Evolutionary conservation across 176 grass and related monocot genomes (phyloP).

Genomic region (Raddia guianensis): DNA sequence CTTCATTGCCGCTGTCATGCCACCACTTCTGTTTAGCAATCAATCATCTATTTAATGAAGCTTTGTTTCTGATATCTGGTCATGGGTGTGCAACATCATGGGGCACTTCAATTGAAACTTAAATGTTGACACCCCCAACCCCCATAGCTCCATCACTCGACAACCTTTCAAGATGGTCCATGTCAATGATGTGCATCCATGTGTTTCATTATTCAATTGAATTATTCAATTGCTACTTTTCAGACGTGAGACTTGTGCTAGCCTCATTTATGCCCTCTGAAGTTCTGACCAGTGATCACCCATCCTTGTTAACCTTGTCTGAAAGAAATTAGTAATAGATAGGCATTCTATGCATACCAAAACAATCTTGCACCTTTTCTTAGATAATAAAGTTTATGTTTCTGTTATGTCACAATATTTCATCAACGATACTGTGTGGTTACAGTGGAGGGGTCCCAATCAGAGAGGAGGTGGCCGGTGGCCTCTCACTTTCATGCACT

Average conservation of each 20-base stretch:
- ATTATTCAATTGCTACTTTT: slow-evolving; percentile 44
- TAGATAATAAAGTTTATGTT: slow-evolving; percentile 4
- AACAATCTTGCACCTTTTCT: neutral
- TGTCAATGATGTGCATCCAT: slow-evolving; percentile 26
- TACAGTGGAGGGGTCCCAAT: slow-evolving; percentile 37
- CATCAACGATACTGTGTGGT: neutral
- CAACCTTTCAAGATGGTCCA: slow-evolving; percentile 42
- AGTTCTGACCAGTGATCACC: neutral
- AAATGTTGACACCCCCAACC: slow-evolving; percentile 34
- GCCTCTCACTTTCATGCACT: slow-evolving; percentile 42
- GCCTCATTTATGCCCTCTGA: slow-evolving; percentile 42
- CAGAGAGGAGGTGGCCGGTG: slow-evolving; percentile 29
- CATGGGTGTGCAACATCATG: slow-evolving; percentile 39
- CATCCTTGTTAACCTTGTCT: slow-evolving; percentile 22
- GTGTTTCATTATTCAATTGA: slow-evolving; percentile 13
- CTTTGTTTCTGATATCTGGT: slow-evolving; percentile 37
- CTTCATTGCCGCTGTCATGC: neutral
- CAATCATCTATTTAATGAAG: slow-evolving; percentile 43
- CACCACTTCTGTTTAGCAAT: slow-evolving; percentile 22
- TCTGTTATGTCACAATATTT: slow-evolving; percentile 16
- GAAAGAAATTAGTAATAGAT: slow-evolving; percentile 19
- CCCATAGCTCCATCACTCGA: slow-evolving; percentile 23
- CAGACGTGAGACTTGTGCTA: slow-evolving; percentile 13
- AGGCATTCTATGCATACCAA: slow-evolving; percentile 21
- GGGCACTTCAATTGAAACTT: slow-evolving; percentile 26